A percentile compares a stretch with the other conserved stretches of the same genome.
Evolutionary conservation across 106 monocot species (phyloP).

Genomic region (Dendrobium officinale): DNA sequence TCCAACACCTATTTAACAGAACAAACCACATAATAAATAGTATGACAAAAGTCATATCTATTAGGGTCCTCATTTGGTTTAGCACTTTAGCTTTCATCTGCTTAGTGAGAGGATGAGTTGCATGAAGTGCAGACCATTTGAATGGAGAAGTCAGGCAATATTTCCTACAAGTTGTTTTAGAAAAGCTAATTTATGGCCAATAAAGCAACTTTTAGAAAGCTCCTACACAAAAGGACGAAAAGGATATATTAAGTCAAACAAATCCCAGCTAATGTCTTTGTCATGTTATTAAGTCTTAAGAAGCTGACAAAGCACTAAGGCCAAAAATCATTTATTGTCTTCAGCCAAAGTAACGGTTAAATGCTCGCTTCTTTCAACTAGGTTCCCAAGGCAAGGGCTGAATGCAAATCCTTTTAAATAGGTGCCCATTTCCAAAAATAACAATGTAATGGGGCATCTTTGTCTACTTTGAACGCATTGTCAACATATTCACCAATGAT

Average conservation of each 20-base stretch:
- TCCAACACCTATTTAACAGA: slow-evolving; percentile 63
- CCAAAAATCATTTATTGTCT: not conserved
- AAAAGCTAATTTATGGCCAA: not conserved
- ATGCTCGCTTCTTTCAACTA: not conserved
- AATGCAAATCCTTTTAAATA: not conserved
- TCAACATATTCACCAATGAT: not conserved
- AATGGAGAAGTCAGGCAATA: not conserved
- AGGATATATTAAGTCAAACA: not conserved
- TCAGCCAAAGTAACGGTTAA: not conserved
- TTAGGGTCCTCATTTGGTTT: not conserved
- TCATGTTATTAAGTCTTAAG: not conserved
- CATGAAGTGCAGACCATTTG: not conserved
- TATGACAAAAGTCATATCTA: not conserved
- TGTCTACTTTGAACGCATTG: not conserved
- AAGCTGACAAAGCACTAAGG: not conserved
- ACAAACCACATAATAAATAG: not conserved
- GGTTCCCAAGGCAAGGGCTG: no score
- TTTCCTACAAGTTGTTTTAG: not conserved
- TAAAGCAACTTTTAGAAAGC: not conserved
- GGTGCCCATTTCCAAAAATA: not conserved
- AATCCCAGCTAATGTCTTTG: not conserved
- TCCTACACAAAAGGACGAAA: not conserved
- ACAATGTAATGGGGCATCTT: not conserved
- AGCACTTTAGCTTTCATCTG: not conserved
- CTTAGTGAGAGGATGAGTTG: not conserved